Evolutionary conservation across 495 filamentous ascomycete genomes (phyloP).

Genomic region (Podospora comata): DNA sequence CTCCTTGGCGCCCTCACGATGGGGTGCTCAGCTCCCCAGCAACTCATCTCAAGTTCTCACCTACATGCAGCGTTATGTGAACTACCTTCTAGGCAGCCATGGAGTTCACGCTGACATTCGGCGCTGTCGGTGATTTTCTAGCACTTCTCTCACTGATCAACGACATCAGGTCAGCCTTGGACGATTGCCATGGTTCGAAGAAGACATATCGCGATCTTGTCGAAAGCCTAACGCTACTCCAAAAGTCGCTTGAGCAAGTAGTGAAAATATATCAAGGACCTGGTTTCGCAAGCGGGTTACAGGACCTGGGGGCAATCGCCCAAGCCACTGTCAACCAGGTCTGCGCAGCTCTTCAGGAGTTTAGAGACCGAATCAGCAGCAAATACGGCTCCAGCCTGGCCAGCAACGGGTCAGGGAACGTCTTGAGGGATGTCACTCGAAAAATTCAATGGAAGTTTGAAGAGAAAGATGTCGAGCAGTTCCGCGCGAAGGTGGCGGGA

Average conservation of each 20-base stretch:
- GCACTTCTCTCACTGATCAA: not conserved
- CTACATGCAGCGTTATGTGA: not conserved
- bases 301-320: not conserved
- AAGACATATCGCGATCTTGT: constrained; percentile 5
- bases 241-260: not conserved
- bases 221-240: not conserved
- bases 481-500: not conserved
- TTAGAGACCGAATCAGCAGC: not conserved
- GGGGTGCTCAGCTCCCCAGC: not conserved
- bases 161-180: constrained; percentile 1
- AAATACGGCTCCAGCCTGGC: constrained; percentile 4
- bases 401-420: not conserved
- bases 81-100: not conserved
- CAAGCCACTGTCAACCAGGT: not conserved
- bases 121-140: not conserved
- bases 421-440: not conserved
- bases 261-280: not conserved
- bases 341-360: not conserved
- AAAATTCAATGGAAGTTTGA: not conserved
- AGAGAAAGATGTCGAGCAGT: constrained; percentile 1
- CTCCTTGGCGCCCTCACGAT: not conserved
- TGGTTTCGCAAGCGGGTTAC: not conserved
- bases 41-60: not conserved
- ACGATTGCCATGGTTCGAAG: not conserved
- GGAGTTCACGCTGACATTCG: not conserved